Evolutionary conservation across 805 yeast genomes (phyloP).

Genomic region (Metschnikowia lochheadii): DNA sequence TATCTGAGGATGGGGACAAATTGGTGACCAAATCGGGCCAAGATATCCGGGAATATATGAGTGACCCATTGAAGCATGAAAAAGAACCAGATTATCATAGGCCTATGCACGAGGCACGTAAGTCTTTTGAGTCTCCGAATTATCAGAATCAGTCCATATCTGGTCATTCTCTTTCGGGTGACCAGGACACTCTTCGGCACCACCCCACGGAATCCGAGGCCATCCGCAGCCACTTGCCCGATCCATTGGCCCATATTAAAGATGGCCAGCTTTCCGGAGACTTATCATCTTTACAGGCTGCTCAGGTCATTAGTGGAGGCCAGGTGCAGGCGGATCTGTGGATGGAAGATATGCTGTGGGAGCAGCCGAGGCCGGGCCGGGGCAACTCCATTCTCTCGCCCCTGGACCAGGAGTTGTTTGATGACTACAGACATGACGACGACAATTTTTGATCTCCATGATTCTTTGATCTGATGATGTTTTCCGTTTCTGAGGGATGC

Average conservation of each 20-base stretch:
- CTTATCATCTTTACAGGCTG: slow-evolving; percentile 35
- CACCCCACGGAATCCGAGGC: slow-evolving; percentile 14
- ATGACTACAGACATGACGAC: slow-evolving; percentile 42
- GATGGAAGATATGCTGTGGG: slow-evolving; percentile 34
- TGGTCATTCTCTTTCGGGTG: neutral
- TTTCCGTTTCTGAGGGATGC: no score
- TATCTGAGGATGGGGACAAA: slow-evolving; percentile 33
- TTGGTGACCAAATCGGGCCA: slow-evolving; percentile 35
- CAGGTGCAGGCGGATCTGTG: slow-evolving; percentile 34
- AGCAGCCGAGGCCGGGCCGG: slow-evolving; percentile 2
- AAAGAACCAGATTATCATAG: slow-evolving; percentile 11
- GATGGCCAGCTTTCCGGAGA: slow-evolving; percentile 35
- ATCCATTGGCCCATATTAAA: slow-evolving; percentile 40
- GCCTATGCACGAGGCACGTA: slow-evolving; percentile 9
- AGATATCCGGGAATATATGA: slow-evolving; percentile 28
- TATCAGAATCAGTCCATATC: no score
- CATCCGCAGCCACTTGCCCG: slow-evolving; percentile 32
- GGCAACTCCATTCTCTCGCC: slow-evolving; percentile 21
- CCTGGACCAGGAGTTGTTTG: slow-evolving; percentile 36
- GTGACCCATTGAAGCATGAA: slow-evolving; percentile 17
- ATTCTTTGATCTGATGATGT: no score
- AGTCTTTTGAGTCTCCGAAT: neutral
- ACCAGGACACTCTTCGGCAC: neutral
- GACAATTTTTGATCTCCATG: neutral
- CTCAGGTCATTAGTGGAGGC: slow-evolving; percentile 38